Conservation (phyloP, 306 rosid species). For the Quillaja saponaria region DNA sequence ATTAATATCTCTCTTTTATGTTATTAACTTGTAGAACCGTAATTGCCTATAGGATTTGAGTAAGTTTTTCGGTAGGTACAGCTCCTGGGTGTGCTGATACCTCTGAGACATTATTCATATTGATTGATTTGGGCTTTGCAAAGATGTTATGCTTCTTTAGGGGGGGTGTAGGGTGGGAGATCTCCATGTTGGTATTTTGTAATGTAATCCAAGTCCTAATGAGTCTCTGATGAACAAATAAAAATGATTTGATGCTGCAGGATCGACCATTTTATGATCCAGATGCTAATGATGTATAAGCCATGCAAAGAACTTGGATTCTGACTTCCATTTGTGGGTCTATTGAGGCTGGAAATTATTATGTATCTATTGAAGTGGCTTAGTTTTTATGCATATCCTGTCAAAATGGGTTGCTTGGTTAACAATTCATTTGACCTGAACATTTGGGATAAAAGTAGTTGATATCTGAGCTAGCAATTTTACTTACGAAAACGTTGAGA, state of each 20-base stretch:
- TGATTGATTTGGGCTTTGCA: too few relatives aligned
- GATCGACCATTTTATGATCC: constrained; percentile 5
- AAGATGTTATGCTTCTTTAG: not conserved
- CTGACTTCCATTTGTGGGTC: constrained; percentile 7
- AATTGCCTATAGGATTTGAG: too few relatives aligned
- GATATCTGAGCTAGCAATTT: constrained; percentile 17
- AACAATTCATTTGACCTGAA: constrained; percentile 18
- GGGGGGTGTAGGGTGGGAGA: constrained; percentile 7
- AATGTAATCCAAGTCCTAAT: not conserved
- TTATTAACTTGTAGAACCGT: too few relatives aligned
- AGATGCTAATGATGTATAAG: constrained; percentile 15
- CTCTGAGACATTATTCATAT: too few relatives aligned
- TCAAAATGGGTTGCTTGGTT: constrained; percentile 12
- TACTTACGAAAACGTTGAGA: constrained; percentile 23
- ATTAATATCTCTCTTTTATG: too few relatives aligned
- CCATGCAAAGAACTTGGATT: constrained; percentile 10
- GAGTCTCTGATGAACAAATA: too few relatives aligned
- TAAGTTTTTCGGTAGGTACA: too few relatives aligned
- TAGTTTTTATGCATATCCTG: not conserved
- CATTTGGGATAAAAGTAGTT: constrained; percentile 7
- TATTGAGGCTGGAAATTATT: not conserved
- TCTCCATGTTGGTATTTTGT: not conserved
- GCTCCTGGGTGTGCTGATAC: too few relatives aligned
- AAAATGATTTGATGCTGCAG: not conserved
- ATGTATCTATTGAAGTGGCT: too few relatives aligned